phyloP scores from a whole-genome alignment of 2,329 filamentous ascomycete genomes.

The Lasiodiplodia gonubiensis region DNA sequence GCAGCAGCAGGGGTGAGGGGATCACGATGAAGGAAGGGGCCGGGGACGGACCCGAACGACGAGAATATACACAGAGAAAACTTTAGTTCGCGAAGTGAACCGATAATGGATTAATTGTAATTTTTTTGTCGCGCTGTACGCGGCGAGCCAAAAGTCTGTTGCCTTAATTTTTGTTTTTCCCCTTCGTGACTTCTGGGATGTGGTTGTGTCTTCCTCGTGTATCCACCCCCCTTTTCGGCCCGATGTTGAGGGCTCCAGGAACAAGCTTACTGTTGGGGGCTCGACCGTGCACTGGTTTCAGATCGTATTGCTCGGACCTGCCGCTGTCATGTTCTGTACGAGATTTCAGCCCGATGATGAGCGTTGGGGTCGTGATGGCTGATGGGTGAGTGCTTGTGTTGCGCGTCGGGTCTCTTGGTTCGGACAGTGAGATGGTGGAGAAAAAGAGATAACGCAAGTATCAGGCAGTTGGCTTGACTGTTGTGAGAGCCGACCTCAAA shows the following conservation, averaged over 20 bases:
- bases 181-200: background rate
- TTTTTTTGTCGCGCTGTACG: background rate
- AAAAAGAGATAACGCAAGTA: background rate
- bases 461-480: background rate
- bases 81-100: constrained; percentile 2
- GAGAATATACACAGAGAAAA: background rate
- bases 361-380: background rate
- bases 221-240: background rate
- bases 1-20: no score
- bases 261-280: background rate
- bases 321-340: background rate
- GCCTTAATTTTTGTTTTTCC: background rate
- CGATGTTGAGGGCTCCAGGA: no score
- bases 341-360: background rate
- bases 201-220: background rate
- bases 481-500: no score
- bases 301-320: no score
- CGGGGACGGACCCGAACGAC: background rate
- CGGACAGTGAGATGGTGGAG: background rate
- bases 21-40: background rate
- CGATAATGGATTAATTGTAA: constrained; percentile 20
- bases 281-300: no score
- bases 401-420: background rate
- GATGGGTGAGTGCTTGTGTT: background rate
- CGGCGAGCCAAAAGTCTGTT: background rate